Evolutionary conservation across 257 asterid genomes (phyloP).

Genomic region (Parsonsia alboflavescens): DNA sequence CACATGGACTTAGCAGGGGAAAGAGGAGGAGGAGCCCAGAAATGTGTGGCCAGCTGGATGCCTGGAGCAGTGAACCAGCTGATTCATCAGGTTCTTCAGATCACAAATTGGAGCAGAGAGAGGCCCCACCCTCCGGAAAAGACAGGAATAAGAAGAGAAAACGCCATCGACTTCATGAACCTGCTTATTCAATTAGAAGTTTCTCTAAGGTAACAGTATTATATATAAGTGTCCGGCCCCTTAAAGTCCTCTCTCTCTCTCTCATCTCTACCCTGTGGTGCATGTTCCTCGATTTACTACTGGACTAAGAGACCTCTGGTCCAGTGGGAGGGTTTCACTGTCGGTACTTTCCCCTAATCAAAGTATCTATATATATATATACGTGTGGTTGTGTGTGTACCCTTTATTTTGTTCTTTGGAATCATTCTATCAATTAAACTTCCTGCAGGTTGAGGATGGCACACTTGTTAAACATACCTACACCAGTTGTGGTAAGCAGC

Average conservation of each 20-base stretch:
- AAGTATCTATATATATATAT: no score
- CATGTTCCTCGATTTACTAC: no score
- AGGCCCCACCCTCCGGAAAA: conserved; percentile 15
- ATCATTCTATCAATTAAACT: neutral
- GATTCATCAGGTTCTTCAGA: conserved; percentile 8
- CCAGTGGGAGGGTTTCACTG: no score
- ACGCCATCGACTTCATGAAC: conserved; percentile 21
- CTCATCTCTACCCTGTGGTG: no score
- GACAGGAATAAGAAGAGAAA: conserved; percentile 44
- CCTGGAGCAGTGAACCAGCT: conserved; percentile 16
- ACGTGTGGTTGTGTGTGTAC: no score
- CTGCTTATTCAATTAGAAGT: conserved; percentile 35
- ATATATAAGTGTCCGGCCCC: no score
- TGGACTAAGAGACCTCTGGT: no score
- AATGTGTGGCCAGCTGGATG: conserved; percentile 38
- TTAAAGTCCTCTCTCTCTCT: no score
- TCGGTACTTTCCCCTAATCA: no score
- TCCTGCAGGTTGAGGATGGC: conserved; percentile 35
- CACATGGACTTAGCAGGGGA: neutral
- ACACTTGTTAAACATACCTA: conserved; percentile 21
- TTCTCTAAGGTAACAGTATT: conserved; percentile 4
- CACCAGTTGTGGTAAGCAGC: conserved; percentile 23
- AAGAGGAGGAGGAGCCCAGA: conserved; percentile 51
- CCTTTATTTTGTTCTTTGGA: no score
- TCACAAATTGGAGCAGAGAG: neutral